Evolutionary conservation across 1,139 yeast genomes (phyloP), one percentile per base, ranked within the genome.

Genomic region (Hemisphaericaspora xylanilytica): DNA sequence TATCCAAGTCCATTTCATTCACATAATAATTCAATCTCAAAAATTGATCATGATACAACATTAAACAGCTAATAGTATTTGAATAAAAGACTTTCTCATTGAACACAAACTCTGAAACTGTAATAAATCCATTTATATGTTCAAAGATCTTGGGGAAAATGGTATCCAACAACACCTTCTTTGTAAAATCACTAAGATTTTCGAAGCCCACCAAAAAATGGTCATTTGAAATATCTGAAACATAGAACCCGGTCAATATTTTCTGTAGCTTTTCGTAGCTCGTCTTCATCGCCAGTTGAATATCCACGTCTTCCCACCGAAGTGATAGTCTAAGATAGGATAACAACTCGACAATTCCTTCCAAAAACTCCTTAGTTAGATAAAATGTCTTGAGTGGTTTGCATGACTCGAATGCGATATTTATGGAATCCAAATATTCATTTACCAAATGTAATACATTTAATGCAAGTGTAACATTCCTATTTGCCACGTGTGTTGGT

Each of bases 271-370:
- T 56, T 1, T 56, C 52, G 35, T 53, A 59, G 11, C 65, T 55
- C 2, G 41, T 35, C 21, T 44, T 39, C 42, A 68, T 60, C 28
- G 51, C 53, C 5, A 39, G 34, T 4, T 37, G 37, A 4, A 58
- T 41, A 4, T 56, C 59, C n/a, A 41, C 42, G 29, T 52, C 51
- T n/a, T 47, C 36, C 68, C 70, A 64, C 9, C 50, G 50, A 5
- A 57, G 37, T 3, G 64, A 51, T 13, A 67, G 42, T 28, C 56
- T 55, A 10, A 70, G 47, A 37, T 67, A 63, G 0, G 70, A 73
- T 20, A 69, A 45, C 15, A 70, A 47, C 41, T 69, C 75, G 47
- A 67, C 62, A 0, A 61, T 48, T 1, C 75, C 71, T 41, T 70
- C 75, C 3, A 70, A 43, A 61, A 70, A 70, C 6, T 58, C 65